Percentiles rank a stretch among this genome's conserved stretches.
These are phyloP conservation scores for Globisporangium iwayamae DNA, from an alignment of 352 stramenopile genomes.

Conservation along the genomic window DNA sequence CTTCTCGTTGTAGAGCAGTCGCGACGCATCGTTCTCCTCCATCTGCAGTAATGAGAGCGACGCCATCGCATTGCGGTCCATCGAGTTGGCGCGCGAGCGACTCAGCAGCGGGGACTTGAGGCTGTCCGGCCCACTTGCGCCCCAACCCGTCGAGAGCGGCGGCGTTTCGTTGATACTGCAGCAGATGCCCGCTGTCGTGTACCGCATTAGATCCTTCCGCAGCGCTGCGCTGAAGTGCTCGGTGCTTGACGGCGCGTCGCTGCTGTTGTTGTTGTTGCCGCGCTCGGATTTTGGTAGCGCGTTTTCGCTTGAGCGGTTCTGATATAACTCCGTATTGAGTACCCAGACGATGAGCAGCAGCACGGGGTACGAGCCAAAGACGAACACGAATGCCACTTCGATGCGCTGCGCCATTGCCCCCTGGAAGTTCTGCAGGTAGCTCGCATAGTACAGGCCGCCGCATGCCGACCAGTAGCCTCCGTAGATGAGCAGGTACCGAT, in stretches of 20 bases:
- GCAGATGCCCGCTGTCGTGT: slow-evolving; percentile 80
- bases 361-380: slow-evolving; percentile 72
- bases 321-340: slow-evolving; percentile 81
- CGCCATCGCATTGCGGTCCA: slow-evolving; percentile 39
- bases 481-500: slow-evolving; percentile 79
- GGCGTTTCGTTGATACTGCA: slow-evolving; percentile 69
- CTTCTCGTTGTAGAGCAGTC: slow-evolving; percentile 73
- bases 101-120: slow-evolving; percentile 42
- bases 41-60: slow-evolving; percentile 56
- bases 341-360: slow-evolving; percentile 74
- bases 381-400: slow-evolving; percentile 56
- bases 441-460: slow-evolving; percentile 66
- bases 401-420: slow-evolving; percentile 52
- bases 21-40: slow-evolving; percentile 50
- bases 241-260: slow-evolving; percentile 23
- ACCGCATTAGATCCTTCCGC: slow-evolving; percentile 83
- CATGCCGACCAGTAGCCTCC: slow-evolving; percentile 66
- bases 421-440: slow-evolving; percentile 62
- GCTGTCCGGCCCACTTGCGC: slow-evolving; percentile 19
- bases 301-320: slow-evolving; percentile 74
- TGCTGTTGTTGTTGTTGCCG: slow-evolving; percentile 28
- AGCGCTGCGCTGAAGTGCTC: slow-evolving; percentile 80
- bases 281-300: slow-evolving; percentile 52
- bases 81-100: slow-evolving; percentile 28
- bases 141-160: slow-evolving; percentile 1